A percentile compares a stretch with the other conserved stretches of the same genome.
Evolutionary conservation across 768 basidiomycete species (phyloP).

Genomic region (Tylopilus subfusipes): DNA sequence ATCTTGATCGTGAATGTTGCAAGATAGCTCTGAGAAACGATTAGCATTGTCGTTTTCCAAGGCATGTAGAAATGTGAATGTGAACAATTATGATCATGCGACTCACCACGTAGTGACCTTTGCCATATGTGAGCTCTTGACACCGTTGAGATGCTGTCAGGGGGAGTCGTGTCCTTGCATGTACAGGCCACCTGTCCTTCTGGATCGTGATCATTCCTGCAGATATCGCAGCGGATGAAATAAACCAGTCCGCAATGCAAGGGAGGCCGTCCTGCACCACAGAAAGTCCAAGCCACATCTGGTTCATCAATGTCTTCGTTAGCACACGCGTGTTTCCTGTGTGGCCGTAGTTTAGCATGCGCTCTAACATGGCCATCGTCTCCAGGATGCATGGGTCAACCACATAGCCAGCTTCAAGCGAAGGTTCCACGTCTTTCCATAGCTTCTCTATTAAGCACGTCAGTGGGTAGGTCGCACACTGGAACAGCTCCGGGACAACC

Average conservation of each 20-base stretch:
- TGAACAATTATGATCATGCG: not conserved
- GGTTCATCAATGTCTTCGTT: not conserved
- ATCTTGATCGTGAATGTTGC: not conserved
- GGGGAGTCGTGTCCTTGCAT: not conserved
- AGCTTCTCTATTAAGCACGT: not conserved
- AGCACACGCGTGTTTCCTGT: not conserved
- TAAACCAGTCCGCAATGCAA: not conserved
- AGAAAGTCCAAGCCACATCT: not conserved
- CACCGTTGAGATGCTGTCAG: not conserved
- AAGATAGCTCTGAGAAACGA: not conserved
- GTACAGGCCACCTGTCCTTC: not conserved
- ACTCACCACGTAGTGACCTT: not conserved
- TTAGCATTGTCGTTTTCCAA: too few species aligned
- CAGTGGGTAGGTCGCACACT: not conserved
- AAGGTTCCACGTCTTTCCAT: not conserved
- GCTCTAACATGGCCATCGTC: not conserved
- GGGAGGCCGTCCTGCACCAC: not conserved
- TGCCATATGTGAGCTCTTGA: not conserved
- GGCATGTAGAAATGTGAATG: too few species aligned
- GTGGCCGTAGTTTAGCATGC: not conserved
- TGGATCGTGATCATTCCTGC: not conserved
- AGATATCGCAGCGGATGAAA: not conserved
- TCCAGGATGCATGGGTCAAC: not conserved
- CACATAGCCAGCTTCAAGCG: not conserved
- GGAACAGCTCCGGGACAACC: not conserved